Conservation (phyloP, 1,139 yeast species). For the Hemisphaericaspora xylanilytica region DNA sequence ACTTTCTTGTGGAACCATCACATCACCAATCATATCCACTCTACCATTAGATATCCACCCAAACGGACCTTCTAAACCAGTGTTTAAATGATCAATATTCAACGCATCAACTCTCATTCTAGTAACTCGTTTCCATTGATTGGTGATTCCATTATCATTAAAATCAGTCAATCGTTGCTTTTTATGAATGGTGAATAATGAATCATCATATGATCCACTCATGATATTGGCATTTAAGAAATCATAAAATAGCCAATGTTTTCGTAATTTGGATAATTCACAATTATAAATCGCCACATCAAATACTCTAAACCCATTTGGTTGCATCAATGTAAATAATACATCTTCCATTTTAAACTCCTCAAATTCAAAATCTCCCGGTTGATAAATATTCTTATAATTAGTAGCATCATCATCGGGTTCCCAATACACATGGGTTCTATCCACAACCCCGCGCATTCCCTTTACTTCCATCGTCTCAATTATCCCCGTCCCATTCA, state of each 20-base stretch:
- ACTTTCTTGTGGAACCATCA: constrained; percentile 70
- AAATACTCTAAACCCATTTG: constrained; percentile 76
- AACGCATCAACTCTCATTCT: constrained; percentile 81
- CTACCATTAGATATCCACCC: constrained; percentile 94
- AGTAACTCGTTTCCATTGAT: constrained; percentile 61
- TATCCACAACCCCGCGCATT: constrained; percentile 84
- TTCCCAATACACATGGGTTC: constrained; percentile 84
- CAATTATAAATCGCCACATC: constrained; percentile 84
- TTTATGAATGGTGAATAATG: constrained; percentile 87
- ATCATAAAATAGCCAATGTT: constrained; percentile 92
- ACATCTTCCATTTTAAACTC: constrained; percentile 81
- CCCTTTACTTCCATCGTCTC: constrained; percentile 83
- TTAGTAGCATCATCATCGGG: constrained; percentile 80
- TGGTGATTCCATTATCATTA: constrained; percentile 13
- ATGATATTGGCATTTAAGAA: constrained; percentile 78
- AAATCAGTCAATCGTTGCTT: constrained; percentile 57
- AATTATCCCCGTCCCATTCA: constrained; percentile 84
- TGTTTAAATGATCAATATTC: constrained; percentile 82
- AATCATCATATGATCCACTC: constrained; percentile 90
- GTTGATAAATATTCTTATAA: constrained; percentile 67
- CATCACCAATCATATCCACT: constrained; percentile 91
- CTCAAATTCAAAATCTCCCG: constrained; percentile 93
- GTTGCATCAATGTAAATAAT: constrained; percentile 77
- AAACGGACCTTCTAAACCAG: constrained; percentile 90
- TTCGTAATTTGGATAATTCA: constrained; percentile 73